Base-by-base conservation (phyloP, 495 filamentous ascomycete species). In the Pseudomonodictys pantanalensis region DNA sequence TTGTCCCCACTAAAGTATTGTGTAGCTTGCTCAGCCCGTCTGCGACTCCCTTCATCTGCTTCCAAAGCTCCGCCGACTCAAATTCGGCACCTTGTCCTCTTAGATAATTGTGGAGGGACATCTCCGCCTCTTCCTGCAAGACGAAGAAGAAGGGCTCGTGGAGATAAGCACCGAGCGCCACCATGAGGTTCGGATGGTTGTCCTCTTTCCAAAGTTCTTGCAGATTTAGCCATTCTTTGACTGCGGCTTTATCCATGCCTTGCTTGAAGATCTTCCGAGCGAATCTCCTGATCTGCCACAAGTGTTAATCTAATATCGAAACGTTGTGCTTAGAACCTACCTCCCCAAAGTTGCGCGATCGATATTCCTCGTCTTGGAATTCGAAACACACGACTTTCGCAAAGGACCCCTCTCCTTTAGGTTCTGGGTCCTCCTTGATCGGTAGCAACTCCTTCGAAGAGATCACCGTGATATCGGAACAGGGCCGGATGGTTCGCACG, bases 71-170 rank as follows among this genome's bases (percentile, higher is more conserved):
- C 12, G 8, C 26, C 11, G 45, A 49, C 26, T 49, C 23, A 26
- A 23, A 49, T 23, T 23, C 26, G 23, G 26, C 45, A 49, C 45
- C 45, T 26, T 49, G 17, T 49, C 45, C 45, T 26, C 26, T 49
- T 12, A 49, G 45, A 26, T 49, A 49, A 26, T 49, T 23, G 45
- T 49, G 45, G 23, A 49, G 45, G 45, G 45, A 49, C 7, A 49
- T 3, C 22, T 49, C 45, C 23, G 45, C 45, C 45, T 49, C 45
- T 23, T 49, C 45, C n/a, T 49, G 45, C 20, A 49, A 26, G 26
- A 49, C 28, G 45, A 49, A 49, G 23, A 49, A 49, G 15, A 23
- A 15, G n/a, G 22, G 11, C 7, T 23, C 45, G 26, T 49, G 45
- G 17, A n/a, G 28, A 26, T 49, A 49, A 8, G 45, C 45, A 49